Percentiles rank a stretch among this genome's conserved stretches.
phyloP scores from a whole-genome alignment of 2,329 filamentous ascomycete genomes.

The Pseudophaeomoniella oleicola region DNA sequence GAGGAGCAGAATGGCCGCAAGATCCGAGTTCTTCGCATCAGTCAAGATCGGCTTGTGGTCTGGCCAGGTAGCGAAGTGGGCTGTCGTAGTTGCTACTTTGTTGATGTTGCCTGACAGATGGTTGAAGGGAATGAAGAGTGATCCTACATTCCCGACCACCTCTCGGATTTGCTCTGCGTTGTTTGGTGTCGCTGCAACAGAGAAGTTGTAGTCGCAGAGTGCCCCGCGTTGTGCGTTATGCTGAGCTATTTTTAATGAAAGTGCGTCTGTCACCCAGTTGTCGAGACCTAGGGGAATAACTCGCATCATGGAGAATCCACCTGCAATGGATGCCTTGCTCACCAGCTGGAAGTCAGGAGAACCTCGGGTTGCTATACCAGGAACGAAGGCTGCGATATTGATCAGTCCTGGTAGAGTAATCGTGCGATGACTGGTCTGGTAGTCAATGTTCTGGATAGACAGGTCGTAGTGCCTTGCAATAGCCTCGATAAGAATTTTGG shows the following conservation, averaged over 20 bases:
- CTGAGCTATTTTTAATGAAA: conserved; percentile 57
- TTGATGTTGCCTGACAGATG: conserved; percentile 61
- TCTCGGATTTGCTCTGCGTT: conserved; percentile 64
- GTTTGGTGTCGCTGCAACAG: conserved; percentile 56
- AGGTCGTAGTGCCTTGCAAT: conserved; percentile 81
- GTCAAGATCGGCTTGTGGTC: conserved; percentile 66
- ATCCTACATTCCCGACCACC: conserved; percentile 59
- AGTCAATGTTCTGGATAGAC: conserved; percentile 70
- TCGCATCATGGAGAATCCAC: conserved; percentile 68
- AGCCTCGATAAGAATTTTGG: conserved; percentile 91
- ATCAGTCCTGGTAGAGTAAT: conserved; percentile 60
- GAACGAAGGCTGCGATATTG: conserved; percentile 69
- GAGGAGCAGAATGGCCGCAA: conserved; percentile 65
- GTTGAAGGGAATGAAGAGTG: conserved; percentile 72
- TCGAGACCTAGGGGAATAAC: conserved; percentile 64
- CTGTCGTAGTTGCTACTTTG: conserved; percentile 65
- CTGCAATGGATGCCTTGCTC: conserved; percentile 57
- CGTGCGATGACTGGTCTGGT: conserved; percentile 75
- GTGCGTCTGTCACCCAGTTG: conserved; percentile 57
- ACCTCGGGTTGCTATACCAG: conserved; percentile 49
- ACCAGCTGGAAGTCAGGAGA: conserved; percentile 56
- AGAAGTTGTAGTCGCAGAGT: conserved; percentile 69
- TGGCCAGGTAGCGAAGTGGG: conserved; percentile 67
- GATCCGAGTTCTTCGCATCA: conserved; percentile 64
- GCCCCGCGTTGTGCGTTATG: conserved; percentile 52